Evolutionary conservation across 1,284 basidiomycete species (phyloP).

Genomic region (Bjerkandera adusta): DNA sequence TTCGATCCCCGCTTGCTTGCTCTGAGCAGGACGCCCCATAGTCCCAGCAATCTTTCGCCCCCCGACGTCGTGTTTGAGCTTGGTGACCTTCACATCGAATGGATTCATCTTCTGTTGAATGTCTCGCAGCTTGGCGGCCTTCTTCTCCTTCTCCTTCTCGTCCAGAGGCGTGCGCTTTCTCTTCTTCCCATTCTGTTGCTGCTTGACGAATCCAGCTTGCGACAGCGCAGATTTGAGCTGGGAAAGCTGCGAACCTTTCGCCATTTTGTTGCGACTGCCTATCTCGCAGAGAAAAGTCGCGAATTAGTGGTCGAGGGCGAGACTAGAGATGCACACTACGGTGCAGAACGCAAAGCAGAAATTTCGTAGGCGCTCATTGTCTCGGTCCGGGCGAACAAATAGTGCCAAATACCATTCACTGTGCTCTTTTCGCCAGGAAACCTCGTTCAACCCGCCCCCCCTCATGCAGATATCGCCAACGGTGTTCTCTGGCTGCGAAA

Average conservation of each 20-base stretch:
- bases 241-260: slow-evolving; percentile 76
- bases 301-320: neutral
- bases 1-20: slow-evolving; percentile 88
- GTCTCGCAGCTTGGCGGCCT: slow-evolving; percentile 76
- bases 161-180: slow-evolving; percentile 56
- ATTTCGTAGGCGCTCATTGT: slow-evolving; percentile 4
- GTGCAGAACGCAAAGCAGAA: slow-evolving; percentile 2
- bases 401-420: no score
- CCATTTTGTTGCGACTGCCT: slow-evolving; percentile 39
- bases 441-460: no score
- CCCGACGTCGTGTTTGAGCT: slow-evolving; percentile 90
- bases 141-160: slow-evolving; percentile 79
- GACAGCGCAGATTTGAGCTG: slow-evolving; percentile 86
- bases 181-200: slow-evolving; percentile 62
- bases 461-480: no score
- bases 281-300: neutral
- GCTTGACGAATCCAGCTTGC: slow-evolving; percentile 70
- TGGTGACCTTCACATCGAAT: slow-evolving; percentile 91
- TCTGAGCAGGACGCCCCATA: slow-evolving; percentile 79
- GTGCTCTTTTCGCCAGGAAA: no score
- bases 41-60: slow-evolving; percentile 86
- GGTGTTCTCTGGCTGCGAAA: no score
- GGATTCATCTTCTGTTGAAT: slow-evolving; percentile 89
- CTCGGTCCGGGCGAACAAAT: neutral
- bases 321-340: no score